Conservation (phyloP, 306 rosid genomes). For the Pachyrhizus erosus region DNA sequence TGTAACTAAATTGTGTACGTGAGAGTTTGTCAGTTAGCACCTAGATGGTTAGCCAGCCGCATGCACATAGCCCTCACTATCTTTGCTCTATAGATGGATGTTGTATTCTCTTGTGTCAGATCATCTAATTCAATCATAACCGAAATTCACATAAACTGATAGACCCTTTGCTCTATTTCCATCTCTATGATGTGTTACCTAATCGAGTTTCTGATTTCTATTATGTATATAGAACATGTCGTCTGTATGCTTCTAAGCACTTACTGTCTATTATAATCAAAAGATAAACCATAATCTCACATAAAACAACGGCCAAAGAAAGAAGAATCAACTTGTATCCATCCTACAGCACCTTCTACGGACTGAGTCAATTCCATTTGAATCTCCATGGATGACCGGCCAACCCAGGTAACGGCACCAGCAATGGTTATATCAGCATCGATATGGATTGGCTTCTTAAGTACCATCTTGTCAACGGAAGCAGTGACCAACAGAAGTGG, state of each 20-base stretch:
- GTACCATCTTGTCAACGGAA: slow-evolving; percentile 81
- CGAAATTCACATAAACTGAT: background rate
- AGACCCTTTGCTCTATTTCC: background rate
- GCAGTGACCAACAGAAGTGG: slow-evolving; percentile 83
- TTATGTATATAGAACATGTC: background rate
- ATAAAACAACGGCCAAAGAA: slow-evolving; percentile 14
- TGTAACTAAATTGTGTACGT: background rate
- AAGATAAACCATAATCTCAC: background rate
- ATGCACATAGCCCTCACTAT: background rate
- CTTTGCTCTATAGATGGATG: background rate
- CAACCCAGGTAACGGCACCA: slow-evolving; percentile 94
- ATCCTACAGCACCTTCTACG: slow-evolving; percentile 44
- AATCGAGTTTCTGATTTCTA: background rate
- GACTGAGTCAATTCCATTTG: slow-evolving; percentile 70
- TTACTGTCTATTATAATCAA: background rate
- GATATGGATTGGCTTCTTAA: slow-evolving; percentile 64
- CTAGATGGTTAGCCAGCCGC: background rate
- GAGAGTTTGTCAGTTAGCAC: background rate
- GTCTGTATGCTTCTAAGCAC: slow-evolving; percentile 10
- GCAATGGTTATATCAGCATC: slow-evolving; percentile 64
- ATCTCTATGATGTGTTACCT: background rate
- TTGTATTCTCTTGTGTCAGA: background rate
- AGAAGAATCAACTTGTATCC: slow-evolving; percentile 6
- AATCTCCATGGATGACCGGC: slow-evolving; percentile 87
- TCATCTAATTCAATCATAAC: background rate